Evolutionary conservation across 2,329 filamentous ascomycete genomes (phyloP).

Genomic region (Venturiaceae sp.): DNA sequence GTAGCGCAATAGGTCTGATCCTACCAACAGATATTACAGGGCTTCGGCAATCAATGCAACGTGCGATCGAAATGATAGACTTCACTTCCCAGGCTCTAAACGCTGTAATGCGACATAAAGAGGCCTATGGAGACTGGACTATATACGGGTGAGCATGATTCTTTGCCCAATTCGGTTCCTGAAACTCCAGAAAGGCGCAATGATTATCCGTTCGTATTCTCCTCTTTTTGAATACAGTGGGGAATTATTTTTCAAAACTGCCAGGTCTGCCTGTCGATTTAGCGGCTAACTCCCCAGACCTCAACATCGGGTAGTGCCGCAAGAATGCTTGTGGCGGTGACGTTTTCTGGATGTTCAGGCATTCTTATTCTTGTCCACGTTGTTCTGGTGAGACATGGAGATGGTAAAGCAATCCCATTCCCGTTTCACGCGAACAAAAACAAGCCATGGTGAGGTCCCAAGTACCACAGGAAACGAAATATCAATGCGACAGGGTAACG

Average conservation of each 20-base stretch:
- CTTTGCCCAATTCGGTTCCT: background rate
- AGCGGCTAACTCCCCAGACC: background rate
- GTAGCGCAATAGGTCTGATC: background rate
- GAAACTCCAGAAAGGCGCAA: background rate
- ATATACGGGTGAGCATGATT: background rate
- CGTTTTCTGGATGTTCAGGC: too few relatives aligned
- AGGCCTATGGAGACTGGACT: background rate
- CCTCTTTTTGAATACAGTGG: background rate
- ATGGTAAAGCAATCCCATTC: background rate
- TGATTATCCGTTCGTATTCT: background rate
- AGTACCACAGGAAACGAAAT: background rate
- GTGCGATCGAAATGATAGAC: too few relatives aligned
- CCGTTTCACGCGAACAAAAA: background rate
- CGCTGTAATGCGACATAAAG: background rate
- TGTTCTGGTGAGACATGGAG: background rate
- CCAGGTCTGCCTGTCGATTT: background rate
- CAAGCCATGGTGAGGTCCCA: background rate
- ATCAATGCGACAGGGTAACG: background rate
- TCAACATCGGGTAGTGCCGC: background rate
- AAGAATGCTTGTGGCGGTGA: background rate
- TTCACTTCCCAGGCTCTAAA: background rate
- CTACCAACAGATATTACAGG: background rate
- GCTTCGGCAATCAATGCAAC: background rate
- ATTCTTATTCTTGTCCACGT: background rate
- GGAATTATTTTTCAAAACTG: background rate